Percentiles rank a stretch among this genome's conserved stretches.
Evolutionary conservation across 768 basidiomycete genomes (phyloP).

Genomic region (Suillus ampliporus): DNA sequence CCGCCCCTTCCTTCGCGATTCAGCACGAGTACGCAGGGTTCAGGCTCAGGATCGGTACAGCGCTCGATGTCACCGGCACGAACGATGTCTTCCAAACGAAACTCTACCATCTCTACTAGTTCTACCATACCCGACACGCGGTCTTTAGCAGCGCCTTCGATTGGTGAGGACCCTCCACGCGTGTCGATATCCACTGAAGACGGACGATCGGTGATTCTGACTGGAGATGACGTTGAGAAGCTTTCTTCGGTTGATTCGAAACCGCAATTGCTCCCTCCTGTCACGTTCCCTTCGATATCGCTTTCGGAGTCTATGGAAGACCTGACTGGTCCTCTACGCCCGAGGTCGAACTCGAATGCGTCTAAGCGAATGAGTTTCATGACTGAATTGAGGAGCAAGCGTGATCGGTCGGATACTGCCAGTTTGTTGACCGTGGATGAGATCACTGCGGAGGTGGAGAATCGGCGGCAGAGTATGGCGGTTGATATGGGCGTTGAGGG

Average conservation of each 20-base stretch:
- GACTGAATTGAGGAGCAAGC: slow-evolving; percentile 80
- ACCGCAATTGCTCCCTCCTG: slow-evolving; percentile 75
- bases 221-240: slow-evolving; percentile 51
- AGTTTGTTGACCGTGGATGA: slow-evolving; percentile 96
- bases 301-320: slow-evolving; percentile 79
- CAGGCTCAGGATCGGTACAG: slow-evolving; percentile 31
- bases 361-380: slow-evolving; percentile 79
- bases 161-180: slow-evolving; percentile 62
- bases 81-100: slow-evolving; percentile 53
- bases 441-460: slow-evolving; percentile 94
- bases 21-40: slow-evolving; percentile 41
- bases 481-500: slow-evolving; percentile 51
- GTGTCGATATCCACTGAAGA: slow-evolving; percentile 80
- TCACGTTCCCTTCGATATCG: slow-evolving; percentile 78
- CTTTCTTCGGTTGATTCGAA: slow-evolving; percentile 35
- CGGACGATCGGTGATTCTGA: slow-evolving; percentile 67
- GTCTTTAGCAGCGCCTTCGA: slow-evolving; percentile 22
- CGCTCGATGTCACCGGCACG: slow-evolving; percentile 48
- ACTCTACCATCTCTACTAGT: slow-evolving; percentile 38
- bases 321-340: slow-evolving; percentile 44
- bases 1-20: slow-evolving; percentile 46
- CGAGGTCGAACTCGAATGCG: slow-evolving; percentile 50
- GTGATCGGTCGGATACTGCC: slow-evolving; percentile 87
- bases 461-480: slow-evolving; percentile 57
- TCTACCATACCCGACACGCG: slow-evolving; percentile 46